Evolutionary conservation across 2,329 filamentous ascomycete species (phyloP).

Genomic region (Sordariomycetes sp.): DNA sequence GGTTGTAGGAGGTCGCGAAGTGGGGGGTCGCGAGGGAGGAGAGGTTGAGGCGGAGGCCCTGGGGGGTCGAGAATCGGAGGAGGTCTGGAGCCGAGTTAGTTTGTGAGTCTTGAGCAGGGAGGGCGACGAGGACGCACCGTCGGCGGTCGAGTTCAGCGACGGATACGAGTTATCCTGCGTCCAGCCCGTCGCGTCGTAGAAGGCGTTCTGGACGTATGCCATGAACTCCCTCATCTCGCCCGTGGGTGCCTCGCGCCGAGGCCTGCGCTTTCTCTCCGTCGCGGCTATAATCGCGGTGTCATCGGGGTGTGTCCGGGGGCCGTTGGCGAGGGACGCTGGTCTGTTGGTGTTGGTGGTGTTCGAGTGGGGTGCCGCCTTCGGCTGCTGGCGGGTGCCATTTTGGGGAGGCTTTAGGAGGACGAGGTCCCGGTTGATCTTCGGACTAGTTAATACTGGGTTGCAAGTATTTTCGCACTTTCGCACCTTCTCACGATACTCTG

Average conservation of each 20-base stretch:
- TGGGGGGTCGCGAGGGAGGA: slow-evolving; percentile 86
- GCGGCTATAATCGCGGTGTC: not conserved
- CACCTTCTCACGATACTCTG: too few species aligned
- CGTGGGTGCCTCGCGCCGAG: not conserved
- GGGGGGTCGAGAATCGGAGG: slow-evolving; percentile 77
- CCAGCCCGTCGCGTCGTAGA: slow-evolving; percentile 79
- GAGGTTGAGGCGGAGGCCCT: slow-evolving; percentile 71
- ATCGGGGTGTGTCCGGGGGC: not conserved
- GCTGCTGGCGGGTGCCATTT: too few species aligned
- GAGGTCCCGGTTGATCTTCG: too few species aligned
- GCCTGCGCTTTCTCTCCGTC: not conserved
- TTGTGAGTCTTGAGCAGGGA: not conserved
- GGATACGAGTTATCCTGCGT: slow-evolving; percentile 87
- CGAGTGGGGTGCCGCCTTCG: not conserved
- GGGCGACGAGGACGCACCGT: slow-evolving; percentile 39
- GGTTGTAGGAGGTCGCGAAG: slow-evolving; percentile 86
- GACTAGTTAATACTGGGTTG: too few species aligned
- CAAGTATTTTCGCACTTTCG: too few species aligned
- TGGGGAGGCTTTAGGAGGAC: too few species aligned
- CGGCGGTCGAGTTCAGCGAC: slow-evolving; percentile 68
- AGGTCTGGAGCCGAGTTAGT: slow-evolving; percentile 42
- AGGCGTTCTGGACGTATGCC: slow-evolving; percentile 89
- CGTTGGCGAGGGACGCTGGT: not conserved
- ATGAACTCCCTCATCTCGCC: slow-evolving; percentile 81
- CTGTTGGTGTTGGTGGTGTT: not conserved